Conservation (phyloP, 257 asterid species). For the Solanum virginianum region DNA sequence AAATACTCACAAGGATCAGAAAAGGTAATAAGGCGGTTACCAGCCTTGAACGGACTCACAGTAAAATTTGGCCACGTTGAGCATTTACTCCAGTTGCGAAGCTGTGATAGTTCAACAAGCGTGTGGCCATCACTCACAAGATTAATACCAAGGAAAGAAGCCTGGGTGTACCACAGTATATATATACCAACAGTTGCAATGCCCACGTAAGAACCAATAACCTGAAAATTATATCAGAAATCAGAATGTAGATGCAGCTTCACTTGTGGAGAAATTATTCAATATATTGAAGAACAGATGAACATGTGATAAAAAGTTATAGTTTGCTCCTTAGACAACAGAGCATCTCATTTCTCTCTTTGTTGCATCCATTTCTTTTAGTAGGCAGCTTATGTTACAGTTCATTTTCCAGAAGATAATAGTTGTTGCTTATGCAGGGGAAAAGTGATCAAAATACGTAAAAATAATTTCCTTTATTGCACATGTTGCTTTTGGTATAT, state of each 20-base stretch:
- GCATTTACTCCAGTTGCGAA: slow-evolving; percentile 90
- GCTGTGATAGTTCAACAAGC: slow-evolving; percentile 60
- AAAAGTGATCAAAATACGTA: neutral
- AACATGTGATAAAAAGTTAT: neutral
- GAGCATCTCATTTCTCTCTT: neutral
- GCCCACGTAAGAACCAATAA: slow-evolving; percentile 80
- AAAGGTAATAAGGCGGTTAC: slow-evolving; percentile 39
- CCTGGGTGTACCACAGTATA: slow-evolving; percentile 71
- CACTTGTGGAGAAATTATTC: neutral
- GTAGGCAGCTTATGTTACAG: neutral
- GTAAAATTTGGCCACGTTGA: slow-evolving; percentile 63
- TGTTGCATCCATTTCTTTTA: neutral
- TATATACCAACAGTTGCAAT: slow-evolving; percentile 87
- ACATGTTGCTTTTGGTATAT: neutral
- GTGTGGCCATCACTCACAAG: slow-evolving; percentile 68
- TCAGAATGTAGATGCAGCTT: neutral
- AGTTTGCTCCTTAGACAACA: neutral
- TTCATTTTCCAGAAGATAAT: neutral
- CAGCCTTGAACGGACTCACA: slow-evolving; percentile 53
- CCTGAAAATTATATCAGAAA: slow-evolving; percentile 27
- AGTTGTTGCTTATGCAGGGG: neutral
- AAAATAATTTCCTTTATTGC: neutral
- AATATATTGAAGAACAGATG: neutral
- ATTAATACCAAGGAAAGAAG: slow-evolving; percentile 64
- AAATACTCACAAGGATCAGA: slow-evolving; percentile 73